Conservation (phyloP, 176 grass and related monocot species). For the Hsuehochloa calcarea region DNA sequence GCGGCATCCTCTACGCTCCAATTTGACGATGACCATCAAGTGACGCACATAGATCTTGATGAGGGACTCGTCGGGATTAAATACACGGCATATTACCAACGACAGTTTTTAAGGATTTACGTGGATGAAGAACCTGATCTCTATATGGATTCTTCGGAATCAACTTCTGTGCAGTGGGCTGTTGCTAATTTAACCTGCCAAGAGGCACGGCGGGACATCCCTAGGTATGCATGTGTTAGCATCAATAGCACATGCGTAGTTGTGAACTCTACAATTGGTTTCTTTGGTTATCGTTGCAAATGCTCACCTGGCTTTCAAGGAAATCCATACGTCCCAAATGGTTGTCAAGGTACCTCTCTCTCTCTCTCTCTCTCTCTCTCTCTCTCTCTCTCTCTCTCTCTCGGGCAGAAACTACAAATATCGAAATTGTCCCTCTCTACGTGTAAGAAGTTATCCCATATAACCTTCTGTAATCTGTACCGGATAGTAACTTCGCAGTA, state of each 20-base stretch:
- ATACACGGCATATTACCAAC: neutral
- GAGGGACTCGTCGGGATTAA: neutral
- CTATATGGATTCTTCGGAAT: neutral
- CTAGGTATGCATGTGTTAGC: constrained; percentile 11
- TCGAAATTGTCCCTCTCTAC: too few species aligned
- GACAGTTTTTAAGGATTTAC: neutral
- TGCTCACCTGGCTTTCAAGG: neutral
- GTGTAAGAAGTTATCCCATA: neutral
- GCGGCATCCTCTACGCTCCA: neutral
- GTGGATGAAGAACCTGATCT: neutral
- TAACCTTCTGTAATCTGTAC: neutral
- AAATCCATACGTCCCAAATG: neutral
- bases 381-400: too few species aligned
- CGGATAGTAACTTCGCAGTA: neutral
- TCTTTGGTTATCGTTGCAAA: neutral
- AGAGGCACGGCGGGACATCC: neutral
- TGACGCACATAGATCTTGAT: neutral
- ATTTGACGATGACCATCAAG: neutral
- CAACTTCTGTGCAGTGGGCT: neutral
- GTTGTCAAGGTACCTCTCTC: neutral
- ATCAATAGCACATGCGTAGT: neutral
- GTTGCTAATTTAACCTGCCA: constrained; percentile 4
- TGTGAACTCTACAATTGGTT: neutral
- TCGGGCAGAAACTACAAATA: too few species aligned
- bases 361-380: too few species aligned